Evolutionary conservation across 352 stramenopile genomes (phyloP).

Genomic region (Bremia lactucae): DNA sequence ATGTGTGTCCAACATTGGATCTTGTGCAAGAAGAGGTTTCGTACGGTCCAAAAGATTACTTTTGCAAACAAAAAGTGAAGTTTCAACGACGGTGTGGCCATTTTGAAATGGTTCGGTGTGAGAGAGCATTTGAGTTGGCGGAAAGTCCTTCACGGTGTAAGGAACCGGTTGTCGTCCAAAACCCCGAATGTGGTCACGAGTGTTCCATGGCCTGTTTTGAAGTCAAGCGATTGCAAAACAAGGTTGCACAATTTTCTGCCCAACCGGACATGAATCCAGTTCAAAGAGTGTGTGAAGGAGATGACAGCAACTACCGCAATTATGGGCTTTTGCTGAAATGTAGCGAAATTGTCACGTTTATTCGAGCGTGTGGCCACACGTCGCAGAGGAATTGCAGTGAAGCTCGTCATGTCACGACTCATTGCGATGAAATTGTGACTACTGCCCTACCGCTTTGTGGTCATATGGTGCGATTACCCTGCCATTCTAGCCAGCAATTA

Average conservation of each 20-base stretch:
- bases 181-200: conserved; percentile 65
- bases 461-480: conserved; percentile 33
- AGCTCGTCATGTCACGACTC: conserved; percentile 18
- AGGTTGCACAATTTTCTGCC: conserved; percentile 1
- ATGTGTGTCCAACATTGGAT: conserved; percentile 18
- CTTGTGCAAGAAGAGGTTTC: conserved; percentile 43
- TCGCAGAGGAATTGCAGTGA: conserved; percentile 38
- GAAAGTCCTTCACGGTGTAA: conserved; percentile 30
- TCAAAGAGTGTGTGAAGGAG: conserved; percentile 20
- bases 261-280: conserved; percentile 17
- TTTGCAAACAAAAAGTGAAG: conserved; percentile 41
- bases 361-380: conserved; percentile 33
- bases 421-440: conserved; percentile 26
- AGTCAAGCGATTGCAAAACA: conserved; percentile 3
- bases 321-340: conserved; percentile 42
- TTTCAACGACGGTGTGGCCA: conserved; percentile 65
- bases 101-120: conserved; percentile 37
- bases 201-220: conserved; percentile 46
- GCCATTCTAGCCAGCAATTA: conserved; percentile 19
- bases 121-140: conserved; percentile 61
- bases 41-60: conserved; percentile 65
- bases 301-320: conserved; percentile 23
- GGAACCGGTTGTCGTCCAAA: conserved; percentile 32
- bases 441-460: conserved; percentile 31
- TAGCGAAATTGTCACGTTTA: conserved; percentile 19